Percentiles rank a stretch among this genome's conserved stretches.
Evolutionary conservation across 495 filamentous ascomycete genomes (phyloP).

Genomic region (Penicillium cinerascens): DNA sequence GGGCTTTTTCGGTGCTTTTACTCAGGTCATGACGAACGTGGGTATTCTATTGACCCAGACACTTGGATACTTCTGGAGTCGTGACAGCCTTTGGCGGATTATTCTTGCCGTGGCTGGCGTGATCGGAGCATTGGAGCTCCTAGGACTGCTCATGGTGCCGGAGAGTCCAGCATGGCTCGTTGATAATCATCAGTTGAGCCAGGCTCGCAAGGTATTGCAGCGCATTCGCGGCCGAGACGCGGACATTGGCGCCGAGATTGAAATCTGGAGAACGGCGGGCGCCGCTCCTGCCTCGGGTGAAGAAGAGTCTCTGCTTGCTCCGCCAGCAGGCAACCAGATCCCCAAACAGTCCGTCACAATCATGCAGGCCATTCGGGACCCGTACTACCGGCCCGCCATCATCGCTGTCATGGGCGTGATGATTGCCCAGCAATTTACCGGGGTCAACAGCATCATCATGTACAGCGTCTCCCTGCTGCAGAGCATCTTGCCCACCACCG

Average conservation of each 20-base stretch:
- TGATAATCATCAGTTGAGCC: conserved; percentile 55
- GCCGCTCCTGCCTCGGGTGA: conserved; percentile 48
- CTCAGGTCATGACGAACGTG: conserved; percentile 91
- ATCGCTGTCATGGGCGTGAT: conserved; percentile 86
- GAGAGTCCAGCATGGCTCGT: conserved; percentile 88
- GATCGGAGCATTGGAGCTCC: conserved; percentile 60
- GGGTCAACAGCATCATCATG: conserved; percentile 97
- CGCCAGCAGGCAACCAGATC: conserved; percentile 26
- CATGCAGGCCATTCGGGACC: conserved; percentile 58
- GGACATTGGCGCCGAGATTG: conserved; percentile 72
- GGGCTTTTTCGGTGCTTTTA: conserved; percentile 87
- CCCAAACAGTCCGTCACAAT: conserved; percentile 58
- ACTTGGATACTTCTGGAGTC: conserved; percentile 81
- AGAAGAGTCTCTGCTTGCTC: conserved; percentile 46
- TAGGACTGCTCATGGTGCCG: conserved; percentile 66
- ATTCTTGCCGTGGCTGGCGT: conserved; percentile 72
- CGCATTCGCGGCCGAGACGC: conserved; percentile 66
- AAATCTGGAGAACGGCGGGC: conserved; percentile 51
- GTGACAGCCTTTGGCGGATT: conserved; percentile 72
- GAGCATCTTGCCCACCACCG: conserved; percentile 69
- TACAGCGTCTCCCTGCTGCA: conserved; percentile 88
- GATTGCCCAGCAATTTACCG: conserved; percentile 86
- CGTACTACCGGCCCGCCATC: conserved; percentile 69
- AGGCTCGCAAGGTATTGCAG: conserved; percentile 65
- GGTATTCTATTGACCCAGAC: conserved; percentile 83